Conservation (phyloP, 106 monocot species). For the Narthecium ossifragum region DNA sequence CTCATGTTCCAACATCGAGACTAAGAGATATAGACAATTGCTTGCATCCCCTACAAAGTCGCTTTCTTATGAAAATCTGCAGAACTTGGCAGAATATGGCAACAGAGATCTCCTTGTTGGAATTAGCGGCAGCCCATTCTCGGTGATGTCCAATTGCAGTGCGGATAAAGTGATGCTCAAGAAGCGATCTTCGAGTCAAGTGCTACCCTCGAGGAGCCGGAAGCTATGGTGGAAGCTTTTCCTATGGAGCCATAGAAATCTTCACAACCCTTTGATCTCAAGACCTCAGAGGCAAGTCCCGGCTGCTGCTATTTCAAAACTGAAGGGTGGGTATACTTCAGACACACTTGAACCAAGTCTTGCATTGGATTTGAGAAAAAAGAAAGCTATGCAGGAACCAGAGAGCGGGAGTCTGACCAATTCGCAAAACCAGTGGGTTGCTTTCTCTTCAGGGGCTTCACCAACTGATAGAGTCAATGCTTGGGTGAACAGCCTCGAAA, state of each 20-base stretch:
- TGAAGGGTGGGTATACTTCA: constrained; percentile 62
- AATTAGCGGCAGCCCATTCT: constrained; percentile 38
- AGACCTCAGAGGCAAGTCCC: not conserved
- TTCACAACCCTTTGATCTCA: constrained; percentile 33
- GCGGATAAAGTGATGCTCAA: constrained; percentile 80
- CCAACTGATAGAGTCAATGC: constrained; percentile 66
- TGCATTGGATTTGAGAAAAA: constrained; percentile 10
- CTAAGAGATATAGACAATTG: constrained; percentile 21
- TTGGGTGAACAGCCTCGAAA: constrained; percentile 82
- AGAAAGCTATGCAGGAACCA: constrained; percentile 18
- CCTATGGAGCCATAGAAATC: constrained; percentile 90
- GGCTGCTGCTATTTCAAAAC: constrained; percentile 5
- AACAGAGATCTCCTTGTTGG: not conserved
- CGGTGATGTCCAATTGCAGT: constrained; percentile 50
- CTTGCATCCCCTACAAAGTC: constrained; percentile 27
- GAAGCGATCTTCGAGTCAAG: constrained; percentile 82
- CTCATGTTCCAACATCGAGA: constrained; percentile 95
- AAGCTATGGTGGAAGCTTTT: constrained; percentile 97
- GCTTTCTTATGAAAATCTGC: constrained; percentile 41
- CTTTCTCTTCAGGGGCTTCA: constrained; percentile 59
- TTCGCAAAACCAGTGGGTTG: constrained; percentile 66
- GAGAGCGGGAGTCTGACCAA: constrained; percentile 7
- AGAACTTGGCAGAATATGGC: constrained; percentile 18
- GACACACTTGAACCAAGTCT: constrained; percentile 56
- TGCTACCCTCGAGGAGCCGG: constrained; percentile 84